Evolutionary conservation across 2,329 filamentous ascomycete species (phyloP), one percentile per base, ranked within the genome.

Genomic region (Aspergillus fructus): DNA sequence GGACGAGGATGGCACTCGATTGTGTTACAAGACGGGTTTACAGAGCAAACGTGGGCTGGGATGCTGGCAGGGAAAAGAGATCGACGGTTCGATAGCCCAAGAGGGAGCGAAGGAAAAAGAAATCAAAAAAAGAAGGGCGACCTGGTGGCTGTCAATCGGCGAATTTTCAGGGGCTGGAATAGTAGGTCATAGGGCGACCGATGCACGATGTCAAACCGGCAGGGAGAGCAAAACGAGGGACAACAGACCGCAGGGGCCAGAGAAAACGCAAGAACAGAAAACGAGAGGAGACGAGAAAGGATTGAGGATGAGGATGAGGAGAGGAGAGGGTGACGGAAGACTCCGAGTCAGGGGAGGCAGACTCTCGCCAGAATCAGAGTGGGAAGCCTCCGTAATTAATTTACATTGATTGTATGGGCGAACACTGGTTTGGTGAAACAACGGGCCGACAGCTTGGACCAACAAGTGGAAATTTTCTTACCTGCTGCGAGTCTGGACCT

Each of bases 151-250:
- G 56, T 63, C 58, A 64, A 64, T 56, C 40, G 56, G 43, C 37
- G 43, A 55, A 53, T 46, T 55, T 46, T 54, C 50, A 62, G 58
- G 61, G 60, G 61, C 55, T 27, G 54, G 43, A 55, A 42, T 46
- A 55, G 52, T 56, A 30, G 27, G 27, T 53, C 48, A 55, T 61
- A 47, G 59, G 39, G 42, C 56, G 49, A 46, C 30, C 54, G 53
- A 53, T 56, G 62, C 62, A 53, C 60, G 62, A 62, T 66, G 49
- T 66, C 63, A 69, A 68, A 65, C 61, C 61, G 61, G 60, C 59
- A 60, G 30, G 42, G 48, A 37, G 34, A 39, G 48, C n/a, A 24
- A 56, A 51, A 51, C 34, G 55, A 63, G 58, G 37, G 51, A 55
- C 49, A 47, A 49, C 24, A 49, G 54, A 58, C 49, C 50, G 51